Evolutionary conservation across 192 early-diverging fungal genomes (phyloP).

Genomic region (Linnemannia exigua): DNA sequence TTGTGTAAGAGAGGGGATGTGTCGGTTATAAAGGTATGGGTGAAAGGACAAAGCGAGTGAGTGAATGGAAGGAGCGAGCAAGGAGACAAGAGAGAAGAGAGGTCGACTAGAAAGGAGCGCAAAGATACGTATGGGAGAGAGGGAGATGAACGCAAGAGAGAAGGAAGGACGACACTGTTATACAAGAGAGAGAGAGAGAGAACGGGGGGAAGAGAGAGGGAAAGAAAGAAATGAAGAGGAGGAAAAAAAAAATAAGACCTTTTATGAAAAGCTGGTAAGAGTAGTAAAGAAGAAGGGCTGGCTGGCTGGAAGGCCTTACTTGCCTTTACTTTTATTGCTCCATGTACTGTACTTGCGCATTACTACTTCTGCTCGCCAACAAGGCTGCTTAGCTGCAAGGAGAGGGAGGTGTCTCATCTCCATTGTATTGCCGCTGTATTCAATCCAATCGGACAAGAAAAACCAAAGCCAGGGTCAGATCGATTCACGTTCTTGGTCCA

Average conservation of each 20-base stretch:
- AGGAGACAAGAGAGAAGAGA: not conserved
- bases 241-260: not conserved
- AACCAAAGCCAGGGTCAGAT: not conserved
- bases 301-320: not conserved
- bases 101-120: not conserved
- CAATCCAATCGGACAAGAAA: not conserved
- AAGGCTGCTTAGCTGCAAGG: too few species aligned
- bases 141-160: not conserved
- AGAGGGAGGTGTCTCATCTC: not conserved
- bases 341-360: too few species aligned
- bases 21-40: not conserved
- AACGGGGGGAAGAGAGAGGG: not conserved
- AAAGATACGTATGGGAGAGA: not conserved
- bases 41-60: not conserved
- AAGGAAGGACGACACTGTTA: slow-evolving; percentile 1
- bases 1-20: not conserved
- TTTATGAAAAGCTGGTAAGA: not conserved
- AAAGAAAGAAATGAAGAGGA: not conserved
- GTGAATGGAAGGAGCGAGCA: not conserved
- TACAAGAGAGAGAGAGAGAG: not conserved
- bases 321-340: too few species aligned
- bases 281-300: not conserved
- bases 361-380: too few species aligned
- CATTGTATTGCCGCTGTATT: not conserved
- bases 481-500: slow-evolving; percentile 3